A percentile compares a stretch with the other conserved stretches of the same genome.
phyloP scores from a whole-genome alignment of 106 monocot genomes.

The Platanthera zijinensis region DNA sequence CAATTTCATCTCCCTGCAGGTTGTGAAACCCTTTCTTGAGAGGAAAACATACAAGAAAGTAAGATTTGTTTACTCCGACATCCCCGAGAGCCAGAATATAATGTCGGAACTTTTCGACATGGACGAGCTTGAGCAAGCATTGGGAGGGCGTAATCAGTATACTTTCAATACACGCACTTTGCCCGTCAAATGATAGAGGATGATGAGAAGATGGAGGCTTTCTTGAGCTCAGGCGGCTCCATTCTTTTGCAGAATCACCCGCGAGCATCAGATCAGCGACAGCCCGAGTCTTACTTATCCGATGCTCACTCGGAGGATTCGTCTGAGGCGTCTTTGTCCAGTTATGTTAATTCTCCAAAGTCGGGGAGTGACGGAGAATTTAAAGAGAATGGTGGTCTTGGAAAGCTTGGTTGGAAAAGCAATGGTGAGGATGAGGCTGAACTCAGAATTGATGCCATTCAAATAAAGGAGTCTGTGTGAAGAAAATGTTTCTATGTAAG shows the following conservation, averaged over 20 bases:
- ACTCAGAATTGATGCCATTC: background rate
- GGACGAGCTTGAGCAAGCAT: constrained; percentile 40
- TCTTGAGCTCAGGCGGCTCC: constrained; percentile 7
- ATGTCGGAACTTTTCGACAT: constrained; percentile 44
- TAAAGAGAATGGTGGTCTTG: background rate
- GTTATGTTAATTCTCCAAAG: constrained; percentile 15
- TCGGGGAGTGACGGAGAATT: background rate
- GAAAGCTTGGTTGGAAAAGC: background rate
- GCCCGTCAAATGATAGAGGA: constrained; percentile 39
- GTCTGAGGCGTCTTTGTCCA: constrained; percentile 20
- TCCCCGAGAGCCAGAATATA: constrained; percentile 33
- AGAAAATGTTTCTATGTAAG: background rate
- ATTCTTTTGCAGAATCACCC: background rate
- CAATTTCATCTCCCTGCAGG: constrained; percentile 15
- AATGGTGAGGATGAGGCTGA: background rate
- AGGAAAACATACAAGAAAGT: constrained; percentile 50
- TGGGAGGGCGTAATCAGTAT: constrained; percentile 30
- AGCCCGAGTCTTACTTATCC: constrained; percentile 2
- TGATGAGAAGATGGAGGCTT: constrained; percentile 25
- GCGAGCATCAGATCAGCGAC: constrained; percentile 9
- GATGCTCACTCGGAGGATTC: constrained; percentile 16
- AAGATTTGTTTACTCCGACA: constrained; percentile 43
- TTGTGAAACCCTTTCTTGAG: constrained; percentile 58
- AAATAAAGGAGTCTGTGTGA: constrained; percentile 9
- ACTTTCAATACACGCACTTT: constrained; percentile 19